Evolutionary conservation across 129 eudicot genomes (phyloP), one percentile per base, ranked within the genome.

Genomic region (Centaurea solstitialis): DNA sequence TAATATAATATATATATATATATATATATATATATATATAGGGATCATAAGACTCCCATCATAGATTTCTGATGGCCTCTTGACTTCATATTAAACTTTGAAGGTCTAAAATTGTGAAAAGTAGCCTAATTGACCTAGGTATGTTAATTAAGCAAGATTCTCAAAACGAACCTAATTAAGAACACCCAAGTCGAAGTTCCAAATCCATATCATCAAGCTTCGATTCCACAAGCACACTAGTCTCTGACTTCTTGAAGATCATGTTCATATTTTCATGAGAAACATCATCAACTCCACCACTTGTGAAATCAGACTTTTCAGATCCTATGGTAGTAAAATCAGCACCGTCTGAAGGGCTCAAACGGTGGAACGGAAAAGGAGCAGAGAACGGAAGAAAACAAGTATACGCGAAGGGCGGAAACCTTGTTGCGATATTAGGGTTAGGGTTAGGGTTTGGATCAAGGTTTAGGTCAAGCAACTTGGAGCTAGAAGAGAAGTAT

Each of bases 121-220:
- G 4, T 62, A 12, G 8, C 69, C 38, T 76, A 61, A 7, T 45
- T 28, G 39, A 41, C 64, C n/a, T 71, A 43, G 38, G 18, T 43
- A 47, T 13, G 37, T 71, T 15, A 76, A 18, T 64, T 17, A 20
- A 20, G 23, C 12, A 71, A 45, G 64, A 72, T 1, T 39, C 17
- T 74, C 41, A 53, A 33, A n/a, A 21, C 0, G 1, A 10, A 82
- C 43, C 78, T 84, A n/a, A n/a, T n/a, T n/a, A 79, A 79, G 84
- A 75, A 4, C 74, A 75, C 76, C 87, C 84, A 67, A 84, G 87
- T 39, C 87, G 84, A 79, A 84, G 87, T 84, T 84, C 87, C 87
- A 84, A 74, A 79, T 84, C 87, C 81, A 80, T 68, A 75, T 70
- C 81, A 70, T 59, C 81, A 81, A 50, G 69, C 74, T 41, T 80